Evolutionary conservation across 176 grass and related monocot genomes (phyloP), one percentile per base, ranked within the genome.

Genomic region (Phragmites australis): DNA sequence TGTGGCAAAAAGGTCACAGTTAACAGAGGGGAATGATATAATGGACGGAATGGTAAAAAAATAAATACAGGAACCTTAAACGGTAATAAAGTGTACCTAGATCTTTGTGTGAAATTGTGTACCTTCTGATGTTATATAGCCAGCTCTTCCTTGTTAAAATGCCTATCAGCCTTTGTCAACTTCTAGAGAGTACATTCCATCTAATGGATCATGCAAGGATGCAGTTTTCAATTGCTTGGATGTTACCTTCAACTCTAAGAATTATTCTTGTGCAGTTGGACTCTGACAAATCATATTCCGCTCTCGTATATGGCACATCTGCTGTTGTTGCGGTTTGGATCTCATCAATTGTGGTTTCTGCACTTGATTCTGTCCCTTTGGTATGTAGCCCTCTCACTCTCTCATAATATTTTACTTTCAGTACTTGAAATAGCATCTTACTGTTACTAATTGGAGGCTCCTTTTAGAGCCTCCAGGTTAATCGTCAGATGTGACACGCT

Each of bases 331-430:
- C 89, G 70, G 49, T 97, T 61, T 89, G 89, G 91, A 65, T 93
- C 52, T 91, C 91, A 73, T 91, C 89, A 46, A 79, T 88, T 61
- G 60, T 97, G 46, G 71, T 91, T 89, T 93, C 91, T 85, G 78
- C 84, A 70, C 17, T 97, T 40, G 86, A 97, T 81, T 97, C 94
- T 9, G 76, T 91, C 71, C 94, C 89, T 61, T 44, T 97, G 83
- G 91, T 97, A 88, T 13, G 88, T 65, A 17, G 23, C 29, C 34
- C 15, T 60, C 11, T 55, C 70, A n/a, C 8, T 56, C 29, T 51
- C 2, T 52, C 22, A 10, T 75, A 5, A 78, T 58, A 59, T 34
- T 40, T 57, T 29, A 27, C 18, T 76, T 46, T 16, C 2, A 49
- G 8, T 46, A 51, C 9, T 57, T 66, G n/a, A 46, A 74, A 66